Evolutionary conservation across 805 yeast genomes (phyloP).

Genomic region (Candida insectorum): DNA sequence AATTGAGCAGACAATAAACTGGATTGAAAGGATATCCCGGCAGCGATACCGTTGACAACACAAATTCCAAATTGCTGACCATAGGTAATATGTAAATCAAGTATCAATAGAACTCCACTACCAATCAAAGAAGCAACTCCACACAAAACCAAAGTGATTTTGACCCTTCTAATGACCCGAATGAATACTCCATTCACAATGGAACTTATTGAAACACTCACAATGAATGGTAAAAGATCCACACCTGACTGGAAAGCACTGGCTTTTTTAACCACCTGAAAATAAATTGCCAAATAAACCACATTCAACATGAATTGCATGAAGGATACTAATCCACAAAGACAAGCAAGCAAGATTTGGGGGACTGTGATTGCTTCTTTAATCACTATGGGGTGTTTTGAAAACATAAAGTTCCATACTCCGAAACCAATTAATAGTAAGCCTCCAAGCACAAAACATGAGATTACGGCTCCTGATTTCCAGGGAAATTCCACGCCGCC

Average conservation of each 20-base stretch:
- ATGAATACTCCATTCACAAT: conserved; percentile 30
- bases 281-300: conserved; percentile 34
- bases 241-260: conserved; percentile 36
- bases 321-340: conserved; percentile 32
- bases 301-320: conserved; percentile 38
- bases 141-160: conserved; percentile 28
- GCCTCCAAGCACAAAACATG: conserved; percentile 47
- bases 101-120: conserved; percentile 27
- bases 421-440: conserved; percentile 29
- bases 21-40: conserved; percentile 36
- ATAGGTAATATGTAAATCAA: conserved; percentile 19
- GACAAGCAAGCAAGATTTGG: conserved; percentile 35
- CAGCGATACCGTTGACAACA: conserved; percentile 30
- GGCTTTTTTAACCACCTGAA: conserved; percentile 35
- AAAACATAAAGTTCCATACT: conserved; percentile 38
- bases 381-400: conserved; percentile 47
- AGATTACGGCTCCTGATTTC: conserved; percentile 52
- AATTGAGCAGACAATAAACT: conserved; percentile 34
- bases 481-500: conserved; percentile 54
- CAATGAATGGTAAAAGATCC: conserved; percentile 31
- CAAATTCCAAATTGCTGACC: conserved; percentile 29
- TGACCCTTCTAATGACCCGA: conserved; percentile 24
- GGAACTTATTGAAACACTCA: conserved; percentile 31
- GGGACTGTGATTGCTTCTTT: conserved; percentile 34
- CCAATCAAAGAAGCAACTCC: conserved; percentile 32